Percentiles rank a stretch among this genome's conserved stretches.
These are phyloP conservation scores for Cudoniella acicularis DNA, from an alignment of 495 filamentous ascomycete genomes.

Conservation along the genomic window DNA sequence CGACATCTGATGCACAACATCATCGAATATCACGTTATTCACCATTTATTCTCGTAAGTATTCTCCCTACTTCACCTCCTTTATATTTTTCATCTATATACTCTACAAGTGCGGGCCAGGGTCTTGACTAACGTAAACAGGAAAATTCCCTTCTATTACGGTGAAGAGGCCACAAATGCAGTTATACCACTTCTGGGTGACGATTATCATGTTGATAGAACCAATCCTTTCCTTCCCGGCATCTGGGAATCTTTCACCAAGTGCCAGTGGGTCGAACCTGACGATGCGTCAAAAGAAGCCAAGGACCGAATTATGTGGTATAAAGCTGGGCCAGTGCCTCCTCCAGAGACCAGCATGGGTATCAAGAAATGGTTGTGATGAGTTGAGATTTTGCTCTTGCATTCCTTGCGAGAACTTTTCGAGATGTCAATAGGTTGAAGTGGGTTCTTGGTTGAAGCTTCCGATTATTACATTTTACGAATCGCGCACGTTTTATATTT, in stretches of 20 bases:
- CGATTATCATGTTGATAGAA: background rate
- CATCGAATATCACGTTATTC: conserved; percentile 62
- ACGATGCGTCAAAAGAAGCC: background rate
- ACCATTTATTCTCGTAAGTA: conserved; percentile 62
- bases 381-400: too few relatives aligned
- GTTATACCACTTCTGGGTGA: background rate
- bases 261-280: background rate
- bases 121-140: too few relatives aligned
- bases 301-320: background rate
- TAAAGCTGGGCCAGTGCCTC: background rate
- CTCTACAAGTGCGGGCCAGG: too few relatives aligned
- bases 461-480: too few relatives aligned
- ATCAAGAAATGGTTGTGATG: too few relatives aligned
- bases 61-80: too few relatives aligned
- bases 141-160: background rate
- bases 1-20: conserved; percentile 62
- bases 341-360: background rate
- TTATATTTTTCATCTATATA: too few relatives aligned
- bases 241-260: background rate
- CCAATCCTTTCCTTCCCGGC: background rate
- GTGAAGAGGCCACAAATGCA: background rate
- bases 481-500: too few relatives aligned
- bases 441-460: too few relatives aligned
- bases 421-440: too few relatives aligned
- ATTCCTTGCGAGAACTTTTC: too few relatives aligned